Evolutionary conservation across 441 rosid genomes (phyloP), one percentile per base, ranked within the genome.

Genomic region (Erysimum cheiri): DNA sequence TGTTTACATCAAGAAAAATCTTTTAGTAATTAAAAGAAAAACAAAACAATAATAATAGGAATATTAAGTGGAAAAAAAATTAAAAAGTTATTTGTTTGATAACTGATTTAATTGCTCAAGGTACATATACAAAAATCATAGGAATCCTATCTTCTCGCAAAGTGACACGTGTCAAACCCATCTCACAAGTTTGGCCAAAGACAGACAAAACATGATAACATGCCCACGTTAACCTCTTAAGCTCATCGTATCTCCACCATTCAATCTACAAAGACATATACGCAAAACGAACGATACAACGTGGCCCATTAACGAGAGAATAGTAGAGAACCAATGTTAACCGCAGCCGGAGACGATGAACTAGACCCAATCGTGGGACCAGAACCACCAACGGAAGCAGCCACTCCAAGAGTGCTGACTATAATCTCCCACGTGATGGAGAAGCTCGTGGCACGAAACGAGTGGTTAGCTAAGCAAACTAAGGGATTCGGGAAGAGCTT

Each of bases 401-500:
- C 57, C 6, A 79, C 78, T 9, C 96, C 98, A 12, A 82, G 93
- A 55, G 96, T 92, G 22, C 80, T 92, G 13, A 85, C 88, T 55
- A 81, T 90, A 52, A 72, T 90, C 35, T 85, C 95, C 0, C 74
- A 61, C 13, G 87, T 85, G 50, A 50, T 90, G 41, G 90, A 87
- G 82, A 87, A 80, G 79, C 85, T 90, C 7, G 93, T 87, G 78
- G 82, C 85, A 37, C 75, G 96, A 55, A 92, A 88, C 60, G 89
- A 90, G 64, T 67, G 50, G 80, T 82, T 90, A n/a, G 74, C 78
- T 43, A 82, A 63, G 68, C 75, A 73, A 70, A 70, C 72, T 52
- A 61, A 77, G 13, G 60, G 60, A 29, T 22, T 74, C 2, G 95
- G 92, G 57, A 82, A 82, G 71, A 83, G 88, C 63, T 78, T 92